Evolutionary conservation across 208 protist species (phyloP).

Genomic region (Phytomonas francai): DNA sequence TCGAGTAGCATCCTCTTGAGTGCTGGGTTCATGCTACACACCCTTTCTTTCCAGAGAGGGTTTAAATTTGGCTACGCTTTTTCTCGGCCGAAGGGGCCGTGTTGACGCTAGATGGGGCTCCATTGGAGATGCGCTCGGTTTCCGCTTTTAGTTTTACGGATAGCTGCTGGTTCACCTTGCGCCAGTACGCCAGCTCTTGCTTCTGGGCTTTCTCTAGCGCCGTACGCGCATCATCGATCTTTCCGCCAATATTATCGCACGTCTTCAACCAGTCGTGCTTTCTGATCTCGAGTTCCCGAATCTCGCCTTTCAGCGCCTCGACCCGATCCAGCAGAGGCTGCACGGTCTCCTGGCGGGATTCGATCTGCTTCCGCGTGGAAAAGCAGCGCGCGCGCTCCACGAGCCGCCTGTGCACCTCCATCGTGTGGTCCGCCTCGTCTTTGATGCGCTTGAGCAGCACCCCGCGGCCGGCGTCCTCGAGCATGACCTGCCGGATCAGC

Average conservation of each 20-base stretch:
- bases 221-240: slow-evolving; percentile 29
- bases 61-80: too few species aligned
- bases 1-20: too few species aligned
- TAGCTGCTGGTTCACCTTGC: slow-evolving; percentile 92
- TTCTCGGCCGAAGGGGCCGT: background rate
- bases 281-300: slow-evolving; percentile 22
- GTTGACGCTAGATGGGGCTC: background rate
- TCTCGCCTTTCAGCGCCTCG: slow-evolving; percentile 17
- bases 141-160: slow-evolving; percentile 85
- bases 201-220: slow-evolving; percentile 76
- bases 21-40: too few species aligned
- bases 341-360: slow-evolving; percentile 10
- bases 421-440: slow-evolving; percentile 86
- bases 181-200: slow-evolving; percentile 94
- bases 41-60: too few species aligned
- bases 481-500: slow-evolving; percentile 96
- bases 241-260: slow-evolving; percentile 4
- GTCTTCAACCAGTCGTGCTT: slow-evolving; percentile 21
- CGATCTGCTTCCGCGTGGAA: slow-evolving; percentile 58
- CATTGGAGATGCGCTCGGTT: slow-evolving; percentile 35
- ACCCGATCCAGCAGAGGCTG: slow-evolving; percentile 23
- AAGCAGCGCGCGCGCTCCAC: slow-evolving; percentile 64
- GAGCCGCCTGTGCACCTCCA: slow-evolving; percentile 52
- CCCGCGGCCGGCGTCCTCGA: slow-evolving; percentile 96
- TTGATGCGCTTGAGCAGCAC: slow-evolving; percentile 95